phyloP scores from a whole-genome alignment of 768 basidiomycete species.

The Mycena alexandri region DNA sequence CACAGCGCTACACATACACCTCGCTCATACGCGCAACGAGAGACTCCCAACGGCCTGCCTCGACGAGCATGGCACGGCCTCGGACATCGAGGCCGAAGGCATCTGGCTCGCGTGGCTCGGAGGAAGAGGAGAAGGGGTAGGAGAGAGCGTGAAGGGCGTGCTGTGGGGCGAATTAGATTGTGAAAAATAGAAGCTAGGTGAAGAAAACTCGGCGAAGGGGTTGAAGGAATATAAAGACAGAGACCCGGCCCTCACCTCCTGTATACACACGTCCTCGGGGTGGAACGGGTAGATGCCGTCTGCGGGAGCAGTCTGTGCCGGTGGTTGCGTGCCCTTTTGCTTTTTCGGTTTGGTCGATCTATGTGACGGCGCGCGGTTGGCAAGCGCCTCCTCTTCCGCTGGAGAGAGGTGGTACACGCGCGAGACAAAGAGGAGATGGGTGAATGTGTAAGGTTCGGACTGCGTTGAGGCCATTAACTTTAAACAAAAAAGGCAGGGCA shows the following conservation, averaged over 20 bases:
- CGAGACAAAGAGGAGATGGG: constrained; percentile 81
- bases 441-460: constrained; percentile 78
- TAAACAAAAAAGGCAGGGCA: constrained; percentile 7
- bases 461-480: constrained; percentile 33
- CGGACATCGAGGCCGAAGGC: constrained; percentile 79
- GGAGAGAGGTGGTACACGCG: constrained; percentile 81
- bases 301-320: constrained; percentile 43
- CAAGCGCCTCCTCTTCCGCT: constrained; percentile 72
- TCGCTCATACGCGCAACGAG: constrained; percentile 56
- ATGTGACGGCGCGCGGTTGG: constrained; percentile 54
- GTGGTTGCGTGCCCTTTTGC: constrained; percentile 38
- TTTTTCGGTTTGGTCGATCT: constrained; percentile 50
- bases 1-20: constrained; percentile 44
- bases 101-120: constrained; percentile 69
- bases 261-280: constrained; percentile 85
- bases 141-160: constrained; percentile 65
- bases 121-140: constrained; percentile 63
- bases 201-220: not conserved
- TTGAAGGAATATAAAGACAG: no score
- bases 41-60: constrained; percentile 54
- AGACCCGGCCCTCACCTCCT: constrained; percentile 59
- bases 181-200: constrained; percentile 3
- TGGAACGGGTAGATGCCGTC: constrained; percentile 83
- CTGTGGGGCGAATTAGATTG: constrained; percentile 46
- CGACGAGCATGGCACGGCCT: constrained; percentile 75